Evolutionary conservation across 2,329 filamentous ascomycete species (phyloP).

Genomic region (Phoma sp.): DNA sequence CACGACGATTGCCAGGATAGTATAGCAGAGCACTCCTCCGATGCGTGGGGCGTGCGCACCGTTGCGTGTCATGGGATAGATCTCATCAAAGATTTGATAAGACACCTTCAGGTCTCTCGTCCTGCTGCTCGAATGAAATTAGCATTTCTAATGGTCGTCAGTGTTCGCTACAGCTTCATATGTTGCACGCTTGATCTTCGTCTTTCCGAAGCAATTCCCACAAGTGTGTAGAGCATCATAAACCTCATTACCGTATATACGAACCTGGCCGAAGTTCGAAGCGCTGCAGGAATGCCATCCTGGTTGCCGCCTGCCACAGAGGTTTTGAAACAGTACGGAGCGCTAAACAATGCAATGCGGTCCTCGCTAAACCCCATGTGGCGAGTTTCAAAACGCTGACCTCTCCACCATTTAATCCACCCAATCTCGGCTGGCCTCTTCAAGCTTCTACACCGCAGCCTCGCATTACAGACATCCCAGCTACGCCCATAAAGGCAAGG

Average conservation of each 20-base stretch:
- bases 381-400: constrained; percentile 32
- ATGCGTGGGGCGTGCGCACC: constrained; percentile 2
- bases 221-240: not conserved
- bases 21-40: constrained; percentile 2
- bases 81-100: not conserved
- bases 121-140: not conserved
- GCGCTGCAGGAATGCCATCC: constrained; percentile 19
- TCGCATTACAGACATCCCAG: constrained; percentile 23
- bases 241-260: constrained; percentile 2
- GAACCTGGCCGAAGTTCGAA: not conserved
- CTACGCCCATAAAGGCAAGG: constrained; percentile 17
- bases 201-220: not conserved
- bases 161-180: too few species aligned
- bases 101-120: not conserved
- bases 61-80: constrained; percentile 6
- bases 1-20: constrained; percentile 6
- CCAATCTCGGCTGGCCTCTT: constrained; percentile 30
- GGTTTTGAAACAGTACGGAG: constrained; percentile 34
- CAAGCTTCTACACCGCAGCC: constrained; percentile 10
- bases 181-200: not conserved
- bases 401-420: constrained; percentile 26
- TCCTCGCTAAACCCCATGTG: constrained; percentile 24
- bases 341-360: constrained; percentile 23
- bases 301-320: constrained; percentile 23
- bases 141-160: too few species aligned